Evolutionary conservation across 805 yeast genomes (phyloP).

Genomic region (Pichia nakasei): DNA sequence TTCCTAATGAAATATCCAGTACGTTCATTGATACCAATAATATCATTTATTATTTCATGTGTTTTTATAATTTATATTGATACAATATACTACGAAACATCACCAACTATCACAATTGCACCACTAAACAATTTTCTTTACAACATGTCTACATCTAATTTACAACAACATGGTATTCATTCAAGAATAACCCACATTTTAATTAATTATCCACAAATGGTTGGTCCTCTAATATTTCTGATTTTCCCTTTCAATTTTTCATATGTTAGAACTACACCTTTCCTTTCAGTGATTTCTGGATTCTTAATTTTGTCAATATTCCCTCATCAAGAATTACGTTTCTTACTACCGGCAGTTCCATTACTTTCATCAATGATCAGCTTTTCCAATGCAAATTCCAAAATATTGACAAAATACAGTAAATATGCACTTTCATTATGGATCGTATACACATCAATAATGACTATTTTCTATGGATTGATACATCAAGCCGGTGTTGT

Average conservation of each 20-base stretch:
- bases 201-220: slow-evolving; percentile 66
- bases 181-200: slow-evolving; percentile 65
- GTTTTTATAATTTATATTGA: slow-evolving; percentile 41
- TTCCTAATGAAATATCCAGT: slow-evolving; percentile 31
- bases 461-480: slow-evolving; percentile 65
- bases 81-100: slow-evolving; percentile 28
- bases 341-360: slow-evolving; percentile 73
- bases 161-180: slow-evolving; percentile 78
- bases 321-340: slow-evolving; percentile 93
- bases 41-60: slow-evolving; percentile 31
- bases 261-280: slow-evolving; percentile 45
- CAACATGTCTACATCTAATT: slow-evolving; percentile 50
- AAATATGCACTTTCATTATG: slow-evolving; percentile 34
- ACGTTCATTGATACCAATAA: slow-evolving; percentile 27
- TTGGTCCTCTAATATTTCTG: slow-evolving; percentile 64
- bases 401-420: slow-evolving; percentile 5
- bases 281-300: slow-evolving; percentile 56
- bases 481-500: slow-evolving; percentile 89
- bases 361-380: slow-evolving; percentile 47
- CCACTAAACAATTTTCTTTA: slow-evolving; percentile 74
- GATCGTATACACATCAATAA: slow-evolving; percentile 52
- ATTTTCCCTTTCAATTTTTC: slow-evolving; percentile 33
- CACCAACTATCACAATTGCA: slow-evolving; percentile 38
- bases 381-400: slow-evolving; percentile 10
- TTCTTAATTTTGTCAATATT: slow-evolving; percentile 52